Evolutionary conservation across 2,329 filamentous ascomycete genomes (phyloP).

Genomic region (Penicillium janthinellum): DNA sequence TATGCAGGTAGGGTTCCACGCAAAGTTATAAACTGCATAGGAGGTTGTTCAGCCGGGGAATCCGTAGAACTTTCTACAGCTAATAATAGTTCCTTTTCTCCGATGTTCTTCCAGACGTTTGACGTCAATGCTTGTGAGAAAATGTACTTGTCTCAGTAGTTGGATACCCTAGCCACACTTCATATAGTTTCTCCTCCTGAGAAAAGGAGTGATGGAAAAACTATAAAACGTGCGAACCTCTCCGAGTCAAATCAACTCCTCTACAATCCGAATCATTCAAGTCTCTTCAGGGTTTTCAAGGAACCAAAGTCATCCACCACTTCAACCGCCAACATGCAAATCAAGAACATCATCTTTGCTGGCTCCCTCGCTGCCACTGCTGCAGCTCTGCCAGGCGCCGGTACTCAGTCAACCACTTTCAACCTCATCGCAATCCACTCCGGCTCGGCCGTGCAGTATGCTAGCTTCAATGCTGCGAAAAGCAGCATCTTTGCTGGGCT

Average conservation of each 20-base stretch:
- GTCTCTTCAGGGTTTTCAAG: background rate
- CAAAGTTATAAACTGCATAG: background rate
- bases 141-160: background rate
- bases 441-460: conserved; percentile 53
- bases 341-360: conserved; percentile 31
- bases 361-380: conserved; percentile 36
- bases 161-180: background rate
- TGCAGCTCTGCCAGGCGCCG: conserved; percentile 26
- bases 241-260: background rate
- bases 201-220: background rate
- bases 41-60: background rate
- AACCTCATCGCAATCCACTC: conserved; percentile 55
- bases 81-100: background rate
- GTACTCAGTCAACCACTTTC: conserved; percentile 45
- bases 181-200: background rate
- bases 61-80: background rate
- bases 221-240: background rate
- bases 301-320: background rate
- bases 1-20: background rate
- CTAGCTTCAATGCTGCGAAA: conserved; percentile 48
- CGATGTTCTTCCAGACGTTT: background rate
- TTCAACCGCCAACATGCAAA: conserved; percentile 29
- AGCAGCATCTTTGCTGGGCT: conserved; percentile 51
- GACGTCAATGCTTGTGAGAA: background rate
- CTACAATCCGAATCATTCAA: background rate